phyloP scores from a whole-genome alignment of 116 monocot species.

The Iris pallida region DNA sequence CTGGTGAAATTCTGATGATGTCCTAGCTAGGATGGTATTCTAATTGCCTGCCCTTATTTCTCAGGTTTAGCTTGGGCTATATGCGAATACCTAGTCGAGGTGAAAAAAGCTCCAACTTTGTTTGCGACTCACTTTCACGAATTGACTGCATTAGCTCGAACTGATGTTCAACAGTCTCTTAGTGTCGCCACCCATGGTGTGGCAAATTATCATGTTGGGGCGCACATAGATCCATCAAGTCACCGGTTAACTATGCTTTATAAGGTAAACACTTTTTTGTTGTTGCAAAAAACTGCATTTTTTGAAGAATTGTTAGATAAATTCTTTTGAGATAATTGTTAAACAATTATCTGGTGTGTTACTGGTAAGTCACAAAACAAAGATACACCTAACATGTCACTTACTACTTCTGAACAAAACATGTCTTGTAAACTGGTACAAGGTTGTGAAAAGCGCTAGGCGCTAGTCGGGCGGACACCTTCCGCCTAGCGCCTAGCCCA shows the following conservation, averaged over 20 bases:
- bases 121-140: conserved; percentile 99
- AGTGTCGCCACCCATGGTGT: conserved; percentile 36
- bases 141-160: conserved; percentile 77
- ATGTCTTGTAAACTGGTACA: no score
- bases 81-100: conserved; percentile 84
- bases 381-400: no score
- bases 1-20: no score
- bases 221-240: conserved; percentile 84
- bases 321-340: background rate
- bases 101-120: conserved; percentile 82
- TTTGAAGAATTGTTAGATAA: no score
- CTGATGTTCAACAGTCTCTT: conserved; percentile 8
- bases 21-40: background rate
- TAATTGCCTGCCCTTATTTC: conserved; percentile 1
- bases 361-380: no score
- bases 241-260: conserved; percentile 93
- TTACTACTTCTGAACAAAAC: no score
- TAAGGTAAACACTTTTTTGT: conserved; percentile 48
- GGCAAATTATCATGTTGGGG: conserved; percentile 96
- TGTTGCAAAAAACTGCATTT: no score
- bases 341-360: background rate
- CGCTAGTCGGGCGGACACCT: no score
- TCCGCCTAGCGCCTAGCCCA: no score
- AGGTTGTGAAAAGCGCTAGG: no score
- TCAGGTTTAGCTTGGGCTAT: conserved; percentile 99